These are phyloP conservation scores for Neurospora pannonica DNA, from an alignment of 495 filamentous ascomycete species.

Conservation along the genomic window DNA sequence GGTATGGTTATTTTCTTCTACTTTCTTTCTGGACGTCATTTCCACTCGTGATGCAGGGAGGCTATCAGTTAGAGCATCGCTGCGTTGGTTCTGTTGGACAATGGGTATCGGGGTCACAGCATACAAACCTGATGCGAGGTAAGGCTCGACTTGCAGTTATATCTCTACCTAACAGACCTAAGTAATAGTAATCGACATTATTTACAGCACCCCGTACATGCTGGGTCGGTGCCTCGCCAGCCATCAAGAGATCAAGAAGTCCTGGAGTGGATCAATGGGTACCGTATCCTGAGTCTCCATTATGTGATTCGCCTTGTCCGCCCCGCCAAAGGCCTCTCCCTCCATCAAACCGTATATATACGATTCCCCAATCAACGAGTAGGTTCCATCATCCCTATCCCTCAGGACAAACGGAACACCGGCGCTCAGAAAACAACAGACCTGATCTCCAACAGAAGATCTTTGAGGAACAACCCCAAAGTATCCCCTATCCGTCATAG, in stretches of 20 bases:
- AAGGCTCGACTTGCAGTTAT: neutral
- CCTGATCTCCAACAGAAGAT: neutral
- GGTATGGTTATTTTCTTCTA: neutral
- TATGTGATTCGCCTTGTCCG: neutral
- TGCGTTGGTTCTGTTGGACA: neutral
- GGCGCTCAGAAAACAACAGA: neutral
- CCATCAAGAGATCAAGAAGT: neutral
- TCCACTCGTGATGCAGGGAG: neutral
- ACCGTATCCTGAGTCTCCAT: neutral
- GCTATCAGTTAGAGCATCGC: neutral
- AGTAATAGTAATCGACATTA: neutral
- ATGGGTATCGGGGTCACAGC: neutral
- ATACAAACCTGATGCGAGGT: neutral
- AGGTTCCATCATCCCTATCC: neutral
- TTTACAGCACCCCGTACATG: neutral
- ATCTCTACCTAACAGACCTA: neutral
- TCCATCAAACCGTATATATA: slow-evolving; percentile 3
- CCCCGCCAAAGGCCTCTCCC: neutral
- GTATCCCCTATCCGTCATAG: neutral
- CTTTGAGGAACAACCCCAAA: neutral
- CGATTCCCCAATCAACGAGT: neutral
- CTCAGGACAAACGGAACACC: neutral
- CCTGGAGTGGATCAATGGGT: neutral
- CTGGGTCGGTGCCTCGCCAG: neutral
- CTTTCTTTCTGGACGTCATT: neutral